phyloP scores from a whole-genome alignment of 352 stramenopile genomes.

The Pythium plurisporium region DNA sequence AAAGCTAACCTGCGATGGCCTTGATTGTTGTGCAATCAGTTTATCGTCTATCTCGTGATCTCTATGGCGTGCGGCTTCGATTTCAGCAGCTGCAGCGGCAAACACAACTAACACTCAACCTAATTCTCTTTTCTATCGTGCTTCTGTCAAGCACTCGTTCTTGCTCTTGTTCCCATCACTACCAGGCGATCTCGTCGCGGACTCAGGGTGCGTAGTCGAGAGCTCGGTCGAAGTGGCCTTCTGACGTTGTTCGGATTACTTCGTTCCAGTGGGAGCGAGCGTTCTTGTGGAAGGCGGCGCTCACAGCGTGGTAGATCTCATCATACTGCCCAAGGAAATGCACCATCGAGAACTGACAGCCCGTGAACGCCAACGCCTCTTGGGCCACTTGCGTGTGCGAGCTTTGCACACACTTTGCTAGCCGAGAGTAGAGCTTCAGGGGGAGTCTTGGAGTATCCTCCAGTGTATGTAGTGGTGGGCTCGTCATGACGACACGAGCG shows the following conservation, averaged over 20 bases:
- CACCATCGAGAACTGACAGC: conserved; percentile 74
- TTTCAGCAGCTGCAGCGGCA: conserved; percentile 71
- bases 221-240: conserved; percentile 68
- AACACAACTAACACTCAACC: conserved; percentile 46
- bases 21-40: conserved; percentile 4
- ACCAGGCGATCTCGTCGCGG: too few relatives aligned
- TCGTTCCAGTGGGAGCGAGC: conserved; percentile 69
- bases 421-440: conserved; percentile 42
- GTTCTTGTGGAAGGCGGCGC: conserved; percentile 57
- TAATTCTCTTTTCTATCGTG: conserved; percentile 19
- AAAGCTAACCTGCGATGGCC: too few relatives aligned
- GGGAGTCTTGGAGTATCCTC: conserved; percentile 25
- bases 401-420: conserved; percentile 57
- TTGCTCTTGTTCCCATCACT: too few relatives aligned
- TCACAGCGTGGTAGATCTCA: conserved; percentile 63
- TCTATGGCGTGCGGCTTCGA: conserved; percentile 86
- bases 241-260: conserved; percentile 54
- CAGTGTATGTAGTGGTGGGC: conserved; percentile 50
- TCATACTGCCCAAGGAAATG: conserved; percentile 68
- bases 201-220: conserved; percentile 60
- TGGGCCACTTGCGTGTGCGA: conserved; percentile 68
- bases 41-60: conserved; percentile 84
- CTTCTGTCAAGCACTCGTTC: not conserved
- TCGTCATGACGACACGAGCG: conserved; percentile 82
- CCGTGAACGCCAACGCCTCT: conserved; percentile 77